A percentile compares a stretch with the other conserved stretches of the same genome.
phyloP scores from a whole-genome alignment of 1,139 yeast species.

The Pichia sp. region DNA sequence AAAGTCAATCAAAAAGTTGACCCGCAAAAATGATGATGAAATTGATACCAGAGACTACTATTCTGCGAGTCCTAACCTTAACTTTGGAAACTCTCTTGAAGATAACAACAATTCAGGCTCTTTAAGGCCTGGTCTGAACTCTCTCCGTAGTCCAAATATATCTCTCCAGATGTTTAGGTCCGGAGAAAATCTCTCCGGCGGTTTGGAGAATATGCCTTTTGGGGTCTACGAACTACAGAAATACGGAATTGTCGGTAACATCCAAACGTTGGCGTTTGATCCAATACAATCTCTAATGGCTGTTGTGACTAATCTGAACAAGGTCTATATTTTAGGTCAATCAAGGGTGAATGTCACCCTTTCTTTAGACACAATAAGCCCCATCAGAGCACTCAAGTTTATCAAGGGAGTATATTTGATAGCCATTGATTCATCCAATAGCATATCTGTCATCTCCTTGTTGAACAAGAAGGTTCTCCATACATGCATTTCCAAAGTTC shows the following conservation, averaged over 20 bases:
- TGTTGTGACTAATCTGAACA: constrained; percentile 62
- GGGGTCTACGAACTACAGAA: constrained; percentile 36
- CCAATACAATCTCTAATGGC: constrained; percentile 87
- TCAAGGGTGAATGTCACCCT: constrained; percentile 72
- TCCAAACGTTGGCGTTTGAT: constrained; percentile 69
- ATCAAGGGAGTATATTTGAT: constrained; percentile 78
- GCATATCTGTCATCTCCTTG: constrained; percentile 62
- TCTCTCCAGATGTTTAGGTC: constrained; percentile 14
- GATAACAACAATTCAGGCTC: background rate
- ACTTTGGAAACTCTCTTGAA: constrained; percentile 8
- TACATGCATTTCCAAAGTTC: constrained; percentile 51
- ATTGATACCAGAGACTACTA: constrained; percentile 15
- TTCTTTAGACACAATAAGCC: constrained; percentile 41
- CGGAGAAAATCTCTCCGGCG: constrained; percentile 28
- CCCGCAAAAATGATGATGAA: constrained; percentile 9
- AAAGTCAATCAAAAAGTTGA: constrained; percentile 12
- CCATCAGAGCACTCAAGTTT: constrained; percentile 53
- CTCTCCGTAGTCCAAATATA: constrained; percentile 9
- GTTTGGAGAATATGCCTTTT: constrained; percentile 36
- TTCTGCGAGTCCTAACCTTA: constrained; percentile 16
- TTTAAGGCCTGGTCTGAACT: too few relatives aligned
- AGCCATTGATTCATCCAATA: constrained; percentile 48
- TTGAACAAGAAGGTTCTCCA: constrained; percentile 54
- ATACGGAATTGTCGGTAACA: constrained; percentile 53
- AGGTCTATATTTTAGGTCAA: constrained; percentile 77